Conservation (phyloP, 768 basidiomycete genomes). For the Trametes cubensis region DNA sequence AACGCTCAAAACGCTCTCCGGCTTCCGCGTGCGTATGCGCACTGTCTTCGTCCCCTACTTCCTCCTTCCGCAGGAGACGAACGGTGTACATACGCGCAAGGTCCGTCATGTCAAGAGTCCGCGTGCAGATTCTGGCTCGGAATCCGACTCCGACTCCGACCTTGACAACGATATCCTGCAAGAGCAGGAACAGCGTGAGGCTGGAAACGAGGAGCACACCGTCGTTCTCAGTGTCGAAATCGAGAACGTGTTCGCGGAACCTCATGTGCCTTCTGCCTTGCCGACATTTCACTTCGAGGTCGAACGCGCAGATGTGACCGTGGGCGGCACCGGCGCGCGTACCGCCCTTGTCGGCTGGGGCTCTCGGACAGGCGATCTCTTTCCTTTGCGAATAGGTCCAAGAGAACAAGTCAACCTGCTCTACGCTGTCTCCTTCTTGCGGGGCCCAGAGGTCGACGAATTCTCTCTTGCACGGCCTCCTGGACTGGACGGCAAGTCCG, state of each 20-base stretch:
- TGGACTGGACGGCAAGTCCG: slow-evolving; percentile 13
- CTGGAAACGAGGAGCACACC: slow-evolving; percentile 80
- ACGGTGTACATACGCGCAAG: slow-evolving; percentile 9
- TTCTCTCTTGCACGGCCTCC: slow-evolving; percentile 34
- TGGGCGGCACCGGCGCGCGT: slow-evolving; percentile 67
- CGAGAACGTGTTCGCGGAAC: slow-evolving; percentile 58
- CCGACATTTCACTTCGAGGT: slow-evolving; percentile 69
- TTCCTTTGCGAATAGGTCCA: slow-evolving; percentile 72
- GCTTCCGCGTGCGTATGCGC: slow-evolving; percentile 91
- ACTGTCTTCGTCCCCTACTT: slow-evolving; percentile 90
- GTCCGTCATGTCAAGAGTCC: background rate
- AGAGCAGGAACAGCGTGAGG: slow-evolving; percentile 48
- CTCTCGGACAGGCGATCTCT: slow-evolving; percentile 46
- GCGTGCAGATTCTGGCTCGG: background rate
- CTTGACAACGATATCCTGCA: slow-evolving; percentile 51
- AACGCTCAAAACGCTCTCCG: slow-evolving; percentile 75
- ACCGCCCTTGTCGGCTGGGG: slow-evolving; percentile 55
- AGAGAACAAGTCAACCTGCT: slow-evolving; percentile 87
- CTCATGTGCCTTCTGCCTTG: slow-evolving; percentile 32
- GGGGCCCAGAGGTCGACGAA: slow-evolving; percentile 59
- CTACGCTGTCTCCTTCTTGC: slow-evolving; percentile 84
- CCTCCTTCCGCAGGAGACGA: slow-evolving; percentile 51
- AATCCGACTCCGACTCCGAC: slow-evolving; percentile 32
- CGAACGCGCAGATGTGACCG: slow-evolving; percentile 71
- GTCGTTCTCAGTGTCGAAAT: slow-evolving; percentile 91